A percentile compares a stretch with the other conserved stretches of the same genome.
Evolutionary conservation across 2,329 filamentous ascomycete genomes (phyloP).

Genomic region (Lachnellula suecica): DNA sequence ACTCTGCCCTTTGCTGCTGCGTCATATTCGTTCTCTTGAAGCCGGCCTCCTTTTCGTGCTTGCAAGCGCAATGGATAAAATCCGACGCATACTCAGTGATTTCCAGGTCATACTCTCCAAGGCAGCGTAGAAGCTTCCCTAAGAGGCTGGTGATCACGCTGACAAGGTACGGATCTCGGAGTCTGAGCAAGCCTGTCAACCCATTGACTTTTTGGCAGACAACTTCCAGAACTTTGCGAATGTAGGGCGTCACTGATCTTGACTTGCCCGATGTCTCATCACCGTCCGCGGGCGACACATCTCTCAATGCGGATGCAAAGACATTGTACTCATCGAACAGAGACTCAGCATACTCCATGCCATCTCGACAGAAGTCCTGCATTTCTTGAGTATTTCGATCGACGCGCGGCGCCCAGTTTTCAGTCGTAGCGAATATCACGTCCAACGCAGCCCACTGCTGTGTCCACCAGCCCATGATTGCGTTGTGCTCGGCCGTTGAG

Average conservation of each 20-base stretch:
- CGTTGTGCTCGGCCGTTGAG: conserved; percentile 41
- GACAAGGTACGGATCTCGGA: conserved; percentile 85
- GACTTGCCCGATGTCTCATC: conserved; percentile 26
- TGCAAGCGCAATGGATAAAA: conserved; percentile 66
- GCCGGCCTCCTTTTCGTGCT: conserved; percentile 52
- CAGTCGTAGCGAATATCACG: conserved; percentile 79
- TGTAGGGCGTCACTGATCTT: conserved; percentile 35
- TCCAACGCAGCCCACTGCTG: conserved; percentile 79
- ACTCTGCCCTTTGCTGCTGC: conserved; percentile 79
- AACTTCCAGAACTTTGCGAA: conserved; percentile 58
- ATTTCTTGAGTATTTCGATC: conserved; percentile 59
- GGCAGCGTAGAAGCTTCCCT: conserved; percentile 76
- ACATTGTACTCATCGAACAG: conserved; percentile 84
- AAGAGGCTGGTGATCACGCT: conserved; percentile 79
- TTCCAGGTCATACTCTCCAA: conserved; percentile 75
- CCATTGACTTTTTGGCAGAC: conserved; percentile 64
- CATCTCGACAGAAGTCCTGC: conserved; percentile 91
- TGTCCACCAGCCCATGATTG: conserved; percentile 69
- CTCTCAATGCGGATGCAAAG: conserved; percentile 53
- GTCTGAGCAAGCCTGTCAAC: conserved; percentile 83
- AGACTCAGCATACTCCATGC: conserved; percentile 88
- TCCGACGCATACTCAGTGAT: conserved; percentile 60
- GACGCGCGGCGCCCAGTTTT: conserved; percentile 72
- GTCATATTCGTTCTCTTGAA: conserved; percentile 76
- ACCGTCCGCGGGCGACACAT: conserved; percentile 39